Base-by-base conservation (phyloP, 306 rosid genomes). In the Amphicarpaea edgeworthii region DNA sequence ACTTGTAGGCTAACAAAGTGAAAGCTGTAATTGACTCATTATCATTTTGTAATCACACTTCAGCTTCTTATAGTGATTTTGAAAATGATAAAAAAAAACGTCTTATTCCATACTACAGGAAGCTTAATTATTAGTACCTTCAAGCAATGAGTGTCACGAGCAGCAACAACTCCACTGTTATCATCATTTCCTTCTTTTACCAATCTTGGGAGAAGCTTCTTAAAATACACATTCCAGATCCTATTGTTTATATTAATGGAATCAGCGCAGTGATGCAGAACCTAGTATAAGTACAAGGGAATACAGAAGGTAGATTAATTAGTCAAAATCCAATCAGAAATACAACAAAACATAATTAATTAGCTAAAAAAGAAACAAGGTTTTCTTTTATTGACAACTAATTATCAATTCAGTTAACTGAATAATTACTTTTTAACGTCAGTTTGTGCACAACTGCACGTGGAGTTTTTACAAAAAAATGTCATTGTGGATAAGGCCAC, bases 121-220 rank as follows among this genome's bases (percentile, higher is more conserved):
- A 43, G 55, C 66, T 78, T 41, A 66, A 58, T 46, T 24, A 58
- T 46, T 24, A 12, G 74, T 78, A 88, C 90, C 88, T 88, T 87
- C 87, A 86, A 65, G 78, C 93, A 88, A 26, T 82, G 79, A 76
- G 86, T 75, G 80, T 88, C 93, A 68, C 87, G 86, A n/a, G 80
- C 86, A 6, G 88, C 87, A 55, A 80, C 75, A 12, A 88, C 82
- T 82, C 92, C 90, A 72, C 41, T 61, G 54, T 88, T 84, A 60
- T 85, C 87, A 77, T 86, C 84, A 71, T 84, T 82, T 67, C 88
- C 87, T 77, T 30, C 47, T 67, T 70, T 72, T 16, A 84, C 92
- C 62, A 88, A 71, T 86, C 85, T 82, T 19, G 92, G 92, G 73
- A 88, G 88, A 53, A 88, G 84, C 38, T 82, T 75, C 67, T 80